Base-by-base conservation (phyloP, 2,329 filamentous ascomycete species). In the Ophiostoma tasmaniense region DNA sequence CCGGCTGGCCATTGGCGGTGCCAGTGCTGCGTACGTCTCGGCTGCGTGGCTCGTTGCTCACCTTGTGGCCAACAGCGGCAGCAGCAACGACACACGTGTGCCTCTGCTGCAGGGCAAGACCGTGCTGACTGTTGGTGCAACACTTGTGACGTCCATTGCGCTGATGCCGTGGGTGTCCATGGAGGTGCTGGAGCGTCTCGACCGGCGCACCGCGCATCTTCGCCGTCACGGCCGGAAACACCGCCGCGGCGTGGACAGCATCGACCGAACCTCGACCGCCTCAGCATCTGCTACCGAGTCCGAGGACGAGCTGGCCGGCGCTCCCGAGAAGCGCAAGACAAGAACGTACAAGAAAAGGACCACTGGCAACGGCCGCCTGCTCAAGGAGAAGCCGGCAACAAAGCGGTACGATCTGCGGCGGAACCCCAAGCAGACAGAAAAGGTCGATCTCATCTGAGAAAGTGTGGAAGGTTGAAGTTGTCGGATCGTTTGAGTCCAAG, bases 1-100 rank as follows among this genome's bases (percentile, higher is more conserved):
- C 55, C 72, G 78, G 35, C 64, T 78, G 3, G 76, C 75, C 28
- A 73, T 78, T 39, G 77, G 78, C 30, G 70, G 28, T 6, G 42
- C 74, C 33, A 75, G 74, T 0, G 70, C 74, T 11, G 68, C 68
- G 14, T 73, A 77, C 7, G 73, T 75, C 20, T 68, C 11, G 1
- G 55, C 68, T 7, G 71, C 64, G 30, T 61, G 64, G 59, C 68
- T 71, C 59, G 67, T 68, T 3, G 45, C 62, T 1, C 22, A 25
- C 7, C 14, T 64, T 0, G n/a, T 68, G 14, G 14, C 20, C 2
- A 39, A 22, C 35, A 7, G 35, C n/a, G 30, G 35, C 11, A 10
- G 59, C 35, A 37, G 39, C 66, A 42, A 39, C 33, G 39, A 52
- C 37, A 6, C 4, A 11, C 22, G 61, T 35, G 22, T 66, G 65